Percentiles rank a stretch among this genome's conserved stretches.
phyloP scores from a whole-genome alignment of 768 basidiomycete species.

The Trametes coccinea region DNA sequence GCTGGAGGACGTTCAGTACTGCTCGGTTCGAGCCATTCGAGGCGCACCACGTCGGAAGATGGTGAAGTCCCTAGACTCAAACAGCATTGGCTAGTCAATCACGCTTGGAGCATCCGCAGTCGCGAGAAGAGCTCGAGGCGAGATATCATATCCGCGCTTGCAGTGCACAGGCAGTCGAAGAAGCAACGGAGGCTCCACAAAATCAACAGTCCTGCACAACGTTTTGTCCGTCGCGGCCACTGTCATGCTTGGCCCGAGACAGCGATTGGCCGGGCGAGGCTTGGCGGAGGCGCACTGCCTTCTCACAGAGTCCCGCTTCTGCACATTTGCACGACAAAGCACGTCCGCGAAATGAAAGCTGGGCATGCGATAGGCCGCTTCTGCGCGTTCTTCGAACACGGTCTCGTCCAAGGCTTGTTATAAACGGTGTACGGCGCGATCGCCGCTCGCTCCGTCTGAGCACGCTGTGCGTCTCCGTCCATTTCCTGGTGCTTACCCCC shows the following conservation, averaged over 20 bases:
- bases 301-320: not conserved
- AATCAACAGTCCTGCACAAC: not conserved
- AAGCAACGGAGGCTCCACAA: conserved; percentile 9
- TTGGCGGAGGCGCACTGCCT: conserved; percentile 16
- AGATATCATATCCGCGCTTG: conserved; percentile 13
- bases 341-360: not conserved
- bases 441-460: conserved; percentile 9
- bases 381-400: not conserved
- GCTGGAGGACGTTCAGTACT: no score
- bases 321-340: not conserved
- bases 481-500: conserved; percentile 13
- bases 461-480: conserved; percentile 23
- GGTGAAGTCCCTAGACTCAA: no score
- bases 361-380: conserved; percentile 4
- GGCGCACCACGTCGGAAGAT: no score
- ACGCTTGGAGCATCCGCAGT: conserved; percentile 4
- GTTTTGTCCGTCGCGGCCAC: not conserved
- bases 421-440: not conserved
- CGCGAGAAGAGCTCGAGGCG: not conserved
- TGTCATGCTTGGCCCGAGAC: conserved; percentile 16
- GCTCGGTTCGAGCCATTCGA: no score
- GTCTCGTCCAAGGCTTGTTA: conserved; percentile 6
- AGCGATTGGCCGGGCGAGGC: conserved; percentile 15
- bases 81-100: not conserved
- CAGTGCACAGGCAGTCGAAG: not conserved